phyloP scores from a whole-genome alignment of 2,329 filamentous ascomycete species.

The Cordyceps sp. region DNA sequence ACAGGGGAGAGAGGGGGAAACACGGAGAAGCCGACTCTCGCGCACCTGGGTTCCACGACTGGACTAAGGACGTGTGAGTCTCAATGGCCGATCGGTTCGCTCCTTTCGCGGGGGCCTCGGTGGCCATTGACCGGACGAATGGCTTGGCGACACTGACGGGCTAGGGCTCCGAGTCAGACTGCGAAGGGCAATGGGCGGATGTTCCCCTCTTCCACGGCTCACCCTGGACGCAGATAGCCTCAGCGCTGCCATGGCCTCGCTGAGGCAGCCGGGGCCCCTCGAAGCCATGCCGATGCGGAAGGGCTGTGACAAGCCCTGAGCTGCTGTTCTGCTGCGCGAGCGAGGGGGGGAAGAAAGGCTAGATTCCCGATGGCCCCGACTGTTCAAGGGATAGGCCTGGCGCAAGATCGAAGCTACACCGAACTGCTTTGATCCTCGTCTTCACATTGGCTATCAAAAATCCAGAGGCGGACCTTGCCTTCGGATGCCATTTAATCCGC shows the following conservation, averaged over 20 bases:
- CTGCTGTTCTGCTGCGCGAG: too few species aligned
- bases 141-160: conserved; percentile 17
- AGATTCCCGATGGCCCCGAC: too few species aligned
- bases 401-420: too few species aligned
- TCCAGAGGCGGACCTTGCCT: too few species aligned
- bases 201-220: conserved; percentile 1
- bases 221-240: conserved; percentile 26
- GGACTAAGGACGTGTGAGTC: conserved; percentile 16
- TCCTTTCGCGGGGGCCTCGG: conserved; percentile 24
- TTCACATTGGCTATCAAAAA: too few species aligned
- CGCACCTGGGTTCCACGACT: conserved; percentile 29
- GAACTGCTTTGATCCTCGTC: too few species aligned
- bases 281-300: conserved; percentile 3
- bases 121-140: conserved; percentile 40
- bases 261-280: conserved; percentile 28
- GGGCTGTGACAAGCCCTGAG: too few species aligned
- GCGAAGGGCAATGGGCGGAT: not conserved
- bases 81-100: conserved; percentile 16
- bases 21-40: conserved; percentile 17
- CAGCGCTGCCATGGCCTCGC: conserved; percentile 34
- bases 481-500: too few species aligned
- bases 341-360: too few species aligned
- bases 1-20: not conserved
- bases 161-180: conserved; percentile 16
- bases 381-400: too few species aligned